Base-by-base conservation (phyloP, 192 early-diverging fungal species). In the Chytriomyces confervae region DNA sequence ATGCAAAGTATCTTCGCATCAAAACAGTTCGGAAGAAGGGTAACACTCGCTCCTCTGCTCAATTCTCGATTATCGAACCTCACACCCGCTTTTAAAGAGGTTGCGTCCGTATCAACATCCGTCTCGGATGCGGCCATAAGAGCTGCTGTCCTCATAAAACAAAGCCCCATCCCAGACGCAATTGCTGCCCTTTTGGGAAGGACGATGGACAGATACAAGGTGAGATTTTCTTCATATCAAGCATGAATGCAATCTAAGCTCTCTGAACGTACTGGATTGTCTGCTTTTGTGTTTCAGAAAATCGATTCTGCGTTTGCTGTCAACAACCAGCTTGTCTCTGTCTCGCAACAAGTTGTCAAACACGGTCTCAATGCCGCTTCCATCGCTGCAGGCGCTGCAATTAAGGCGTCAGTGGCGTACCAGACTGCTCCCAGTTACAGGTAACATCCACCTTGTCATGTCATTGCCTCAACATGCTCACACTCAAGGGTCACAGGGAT, bases 401-500 rank as follows among this genome's bases (percentile, higher is more conserved):
- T 85, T 10, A 75, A 72, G 63, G 81, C 84, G 7, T 80, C 77
- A 1, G 68, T 85, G 9, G 84, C 84, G 7, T 85, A 85, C 66
- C 81, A 82, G 47, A 70, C 62, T 50, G 75, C 83, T 20, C 79
- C 79, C 7, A 64, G 76, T n/a, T 77, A 80, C 57, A 49, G 36
- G 36, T 36, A 36, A 36, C 36, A 4, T 36, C 36, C 36, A 36
- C 36, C 36, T 36, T 36, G 36, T 36, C 36, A 36, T 36, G 36
- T 36, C 36, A 36, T 36, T 36, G 36, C 36, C 36, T 36, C 36
- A 36, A 4, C 36, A 4, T 36, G 36, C 36, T 36, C 36, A 36
- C 36, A 36, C 36, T 36, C 36, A 4, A 36, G 1, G 1, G 36
- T 36, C 36, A 3, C 36, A 44, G 66, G 44, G 83, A 84, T 29